Evolutionary conservation across 148 eudicot species (phyloP).

Genomic region (Vaccinium corymbosum): DNA sequence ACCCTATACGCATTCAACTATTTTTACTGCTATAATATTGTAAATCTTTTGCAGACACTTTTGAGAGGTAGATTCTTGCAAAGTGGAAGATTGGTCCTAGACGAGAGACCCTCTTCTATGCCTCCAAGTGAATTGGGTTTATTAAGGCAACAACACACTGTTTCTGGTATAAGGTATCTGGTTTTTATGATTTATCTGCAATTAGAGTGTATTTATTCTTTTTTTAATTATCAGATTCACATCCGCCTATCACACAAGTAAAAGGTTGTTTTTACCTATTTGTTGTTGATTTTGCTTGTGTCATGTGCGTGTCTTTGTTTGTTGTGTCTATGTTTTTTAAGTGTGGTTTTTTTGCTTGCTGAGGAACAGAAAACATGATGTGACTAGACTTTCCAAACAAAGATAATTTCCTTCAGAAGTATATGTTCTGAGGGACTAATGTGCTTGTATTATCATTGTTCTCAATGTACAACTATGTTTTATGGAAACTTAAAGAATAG

Average conservation of each 20-base stretch:
- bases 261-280: not conserved
- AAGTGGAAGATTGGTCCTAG: conserved; percentile 41
- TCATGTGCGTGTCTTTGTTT: not conserved
- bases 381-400: not conserved
- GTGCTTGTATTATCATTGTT: not conserved
- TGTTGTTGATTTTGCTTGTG: not conserved
- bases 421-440: not conserved
- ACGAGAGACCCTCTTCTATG: conserved; percentile 45
- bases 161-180: conserved; percentile 69
- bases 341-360: not conserved
- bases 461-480: not conserved
- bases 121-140: conserved; percentile 78
- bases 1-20: too few species aligned
- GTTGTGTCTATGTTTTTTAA: not conserved
- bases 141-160: conserved; percentile 63
- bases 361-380: not conserved
- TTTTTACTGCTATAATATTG: not conserved
- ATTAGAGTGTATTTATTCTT: not conserved
- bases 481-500: not conserved
- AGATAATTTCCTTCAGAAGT: not conserved
- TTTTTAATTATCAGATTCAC: not conserved
- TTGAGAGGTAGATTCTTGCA: conserved; percentile 67
- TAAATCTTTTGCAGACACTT: conserved; percentile 48
- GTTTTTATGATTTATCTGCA: not conserved
- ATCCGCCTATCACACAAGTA: not conserved